phyloP scores from a whole-genome alignment of 2,329 filamentous ascomycete genomes.

The Cladosporium halotolerans region DNA sequence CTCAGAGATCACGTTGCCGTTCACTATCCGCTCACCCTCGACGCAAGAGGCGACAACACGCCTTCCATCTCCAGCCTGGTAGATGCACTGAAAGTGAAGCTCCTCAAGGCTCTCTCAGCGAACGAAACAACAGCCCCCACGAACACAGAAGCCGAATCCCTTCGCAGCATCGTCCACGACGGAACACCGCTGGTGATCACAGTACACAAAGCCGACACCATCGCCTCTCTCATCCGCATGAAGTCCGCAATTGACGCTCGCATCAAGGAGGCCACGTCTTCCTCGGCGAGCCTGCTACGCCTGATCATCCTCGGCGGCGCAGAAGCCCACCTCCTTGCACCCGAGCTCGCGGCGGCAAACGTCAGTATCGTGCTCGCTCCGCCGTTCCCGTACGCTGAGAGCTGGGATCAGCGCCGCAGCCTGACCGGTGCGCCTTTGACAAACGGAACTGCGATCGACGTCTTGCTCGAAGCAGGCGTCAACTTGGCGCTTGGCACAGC shows the following conservation, averaged over 20 bases:
- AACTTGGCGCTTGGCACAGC: conserved; percentile 51
- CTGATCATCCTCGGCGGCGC: conserved; percentile 57
- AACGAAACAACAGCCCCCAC: conserved; percentile 24
- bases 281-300: conserved; percentile 34
- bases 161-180: conserved; percentile 46
- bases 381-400: conserved; percentile 47
- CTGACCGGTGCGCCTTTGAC: conserved; percentile 60
- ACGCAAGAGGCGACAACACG: conserved; percentile 43
- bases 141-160: conserved; percentile 33
- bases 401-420: conserved; percentile 58
- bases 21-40: conserved; percentile 48
- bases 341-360: conserved; percentile 50
- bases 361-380: conserved; percentile 58
- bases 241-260: conserved; percentile 51
- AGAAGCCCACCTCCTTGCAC: conserved; percentile 55
- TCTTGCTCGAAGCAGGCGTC: conserved; percentile 54
- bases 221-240: conserved; percentile 53
- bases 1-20: conserved; percentile 35
- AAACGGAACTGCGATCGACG: conserved; percentile 57
- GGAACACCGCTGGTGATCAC: conserved; percentile 52
- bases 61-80: conserved; percentile 52
- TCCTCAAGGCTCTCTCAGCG: conserved; percentile 46
- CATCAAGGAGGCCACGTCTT: conserved; percentile 9
- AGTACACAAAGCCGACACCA: conserved; percentile 58
- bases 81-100: conserved; percentile 46